Conservation (phyloP, 148 eudicot species). For the Arbutus unedo region DNA sequence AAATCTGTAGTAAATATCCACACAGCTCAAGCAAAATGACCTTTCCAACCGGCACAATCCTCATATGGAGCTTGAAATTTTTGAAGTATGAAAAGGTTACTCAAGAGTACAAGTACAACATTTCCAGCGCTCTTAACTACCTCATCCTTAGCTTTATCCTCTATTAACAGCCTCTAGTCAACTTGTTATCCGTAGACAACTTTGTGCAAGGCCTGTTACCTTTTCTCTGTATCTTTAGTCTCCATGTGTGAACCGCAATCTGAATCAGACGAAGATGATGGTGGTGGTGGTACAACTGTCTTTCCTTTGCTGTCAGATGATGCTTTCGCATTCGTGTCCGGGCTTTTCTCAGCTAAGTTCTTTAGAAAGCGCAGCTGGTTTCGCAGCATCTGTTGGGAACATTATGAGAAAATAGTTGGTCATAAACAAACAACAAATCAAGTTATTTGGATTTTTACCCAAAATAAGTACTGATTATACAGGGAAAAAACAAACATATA, state of each 20-base stretch:
- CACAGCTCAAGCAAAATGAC: neutral
- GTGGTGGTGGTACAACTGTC: conserved; percentile 31
- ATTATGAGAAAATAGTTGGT: neutral
- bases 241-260: conserved; percentile 26
- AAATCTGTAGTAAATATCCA: neutral
- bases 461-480: neutral
- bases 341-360: conserved; percentile 35
- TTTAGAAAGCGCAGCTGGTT: conserved; percentile 47
- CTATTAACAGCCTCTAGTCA: conserved; percentile 9
- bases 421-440: neutral
- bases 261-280: conserved; percentile 30
- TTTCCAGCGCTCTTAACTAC: conserved; percentile 7
- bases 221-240: conserved; percentile 20
- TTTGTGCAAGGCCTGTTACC: neutral
- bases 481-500: neutral
- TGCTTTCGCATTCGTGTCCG: conserved; percentile 28
- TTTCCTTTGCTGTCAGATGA: conserved; percentile 41
- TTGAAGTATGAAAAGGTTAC: neutral
- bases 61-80: conserved; percentile 1
- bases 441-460: neutral
- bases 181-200: neutral
- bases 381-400: conserved; percentile 47
- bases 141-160: conserved; percentile 1
- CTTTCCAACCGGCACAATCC: neutral
- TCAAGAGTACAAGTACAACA: conserved; percentile 1